Conservation (phyloP, 306 rosid genomes). For the Quercus agrifolia region DNA sequence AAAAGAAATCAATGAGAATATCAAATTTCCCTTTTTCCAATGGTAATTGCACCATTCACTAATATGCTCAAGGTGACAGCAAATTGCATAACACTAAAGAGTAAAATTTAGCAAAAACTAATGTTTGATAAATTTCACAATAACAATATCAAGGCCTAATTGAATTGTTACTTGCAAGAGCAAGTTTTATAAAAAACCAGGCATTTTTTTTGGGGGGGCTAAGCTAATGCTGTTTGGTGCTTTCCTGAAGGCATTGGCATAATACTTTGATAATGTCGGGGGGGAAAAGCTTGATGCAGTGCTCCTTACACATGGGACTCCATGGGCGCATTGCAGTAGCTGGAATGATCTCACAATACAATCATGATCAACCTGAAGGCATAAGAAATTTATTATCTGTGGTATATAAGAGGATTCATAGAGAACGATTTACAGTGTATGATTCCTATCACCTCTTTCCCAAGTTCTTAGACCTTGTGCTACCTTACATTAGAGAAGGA, state of each 20-base stretch:
- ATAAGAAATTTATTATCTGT: slow-evolving; percentile 39
- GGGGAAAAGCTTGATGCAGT: too few species aligned
- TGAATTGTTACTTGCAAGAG: not conserved
- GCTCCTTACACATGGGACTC: too few species aligned
- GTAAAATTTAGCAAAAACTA: too few species aligned
- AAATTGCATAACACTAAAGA: too few species aligned
- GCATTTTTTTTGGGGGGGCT: not conserved
- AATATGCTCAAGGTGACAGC: too few species aligned
- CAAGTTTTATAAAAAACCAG: not conserved
- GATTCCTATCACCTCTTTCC: slow-evolving; percentile 21
- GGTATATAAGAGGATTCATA: slow-evolving; percentile 27
- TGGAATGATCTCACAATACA: slow-evolving; percentile 62
- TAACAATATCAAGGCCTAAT: too few species aligned
- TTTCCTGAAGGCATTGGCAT: slow-evolving; percentile 58
- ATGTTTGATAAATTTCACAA: not conserved
- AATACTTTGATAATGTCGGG: too few species aligned
- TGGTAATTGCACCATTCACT: too few species aligned
- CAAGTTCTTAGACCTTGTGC: not conserved
- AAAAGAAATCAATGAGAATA: not conserved
- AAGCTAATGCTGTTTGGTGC: slow-evolving; percentile 23
- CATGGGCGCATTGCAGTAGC: not conserved
- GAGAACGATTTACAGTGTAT: slow-evolving; percentile 51
- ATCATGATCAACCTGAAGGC: slow-evolving; percentile 51
- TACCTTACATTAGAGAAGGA: slow-evolving; percentile 56
- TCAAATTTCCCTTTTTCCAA: not conserved